These are phyloP conservation scores for Angomonas deanei DNA, from an alignment of 208 protist genomes.

Conservation along the genomic window DNA sequence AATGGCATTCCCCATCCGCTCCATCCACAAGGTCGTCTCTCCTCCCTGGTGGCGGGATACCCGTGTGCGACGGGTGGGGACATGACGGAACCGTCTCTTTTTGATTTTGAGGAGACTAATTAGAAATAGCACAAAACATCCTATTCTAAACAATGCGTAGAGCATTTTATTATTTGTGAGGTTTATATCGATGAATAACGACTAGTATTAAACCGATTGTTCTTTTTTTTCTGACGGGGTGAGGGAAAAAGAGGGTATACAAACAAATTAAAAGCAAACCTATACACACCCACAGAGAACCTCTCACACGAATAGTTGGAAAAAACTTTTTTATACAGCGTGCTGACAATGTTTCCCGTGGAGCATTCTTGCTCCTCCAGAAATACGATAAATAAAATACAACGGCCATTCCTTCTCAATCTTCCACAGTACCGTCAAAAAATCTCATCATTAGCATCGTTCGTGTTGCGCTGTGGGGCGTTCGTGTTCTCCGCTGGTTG, in stretches of 20 bases:
- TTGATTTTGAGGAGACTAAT: slow-evolving; percentile 50
- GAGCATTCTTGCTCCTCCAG: too few species aligned
- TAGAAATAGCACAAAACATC: slow-evolving; percentile 16
- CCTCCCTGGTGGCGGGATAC: slow-evolving; percentile 64
- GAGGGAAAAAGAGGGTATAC: background rate
- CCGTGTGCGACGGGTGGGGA: slow-evolving; percentile 64
- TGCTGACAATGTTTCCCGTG: too few species aligned
- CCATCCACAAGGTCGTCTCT: slow-evolving; percentile 67
- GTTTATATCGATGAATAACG: too few species aligned
- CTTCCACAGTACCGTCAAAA: too few species aligned
- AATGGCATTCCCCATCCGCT: slow-evolving; percentile 51
- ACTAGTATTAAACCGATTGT: too few species aligned
- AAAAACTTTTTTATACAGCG: background rate
- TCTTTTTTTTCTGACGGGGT: too few species aligned
- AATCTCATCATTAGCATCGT: background rate
- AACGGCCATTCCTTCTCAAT: background rate
- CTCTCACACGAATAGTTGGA: background rate
- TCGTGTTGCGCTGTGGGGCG: background rate
- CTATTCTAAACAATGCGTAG: slow-evolving; percentile 20
- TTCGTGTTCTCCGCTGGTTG: background rate
- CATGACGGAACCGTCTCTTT: slow-evolving; percentile 61
- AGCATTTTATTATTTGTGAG: slow-evolving; percentile 10
- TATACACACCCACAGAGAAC: background rate
- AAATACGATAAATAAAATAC: slow-evolving; percentile 8
- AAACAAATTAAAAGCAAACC: slow-evolving; percentile 4